These are phyloP conservation scores for Kwoniella dejecticola DNA, from an alignment of 768 basidiomycete species.

Conservation along the genomic window DNA sequence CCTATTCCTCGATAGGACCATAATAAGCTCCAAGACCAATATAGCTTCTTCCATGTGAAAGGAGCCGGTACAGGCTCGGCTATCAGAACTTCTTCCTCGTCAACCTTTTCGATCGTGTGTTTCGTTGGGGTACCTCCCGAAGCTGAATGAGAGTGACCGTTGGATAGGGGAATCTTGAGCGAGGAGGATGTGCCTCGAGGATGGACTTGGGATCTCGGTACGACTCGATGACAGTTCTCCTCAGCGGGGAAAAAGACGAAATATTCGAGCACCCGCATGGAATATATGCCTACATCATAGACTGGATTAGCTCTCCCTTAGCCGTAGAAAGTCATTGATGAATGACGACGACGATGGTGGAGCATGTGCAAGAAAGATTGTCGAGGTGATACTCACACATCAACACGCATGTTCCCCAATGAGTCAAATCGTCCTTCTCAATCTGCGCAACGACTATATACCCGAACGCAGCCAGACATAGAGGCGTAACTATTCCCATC, in stretches of 20 bases:
- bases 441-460: conserved; percentile 4
- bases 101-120: background rate
- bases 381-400: conserved; percentile 14
- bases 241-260: conserved; percentile 39
- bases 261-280: conserved; percentile 23
- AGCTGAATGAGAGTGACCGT: background rate
- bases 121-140: background rate
- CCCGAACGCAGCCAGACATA: conserved; percentile 1
- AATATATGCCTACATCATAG: background rate
- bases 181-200: background rate
- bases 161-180: background rate
- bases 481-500: conserved; percentile 3
- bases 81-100: conserved; percentile 7
- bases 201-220: background rate
- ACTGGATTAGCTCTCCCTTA: no score
- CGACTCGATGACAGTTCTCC: conserved; percentile 28
- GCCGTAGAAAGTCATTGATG: no score
- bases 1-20: conserved; percentile 41
- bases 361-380: no score
- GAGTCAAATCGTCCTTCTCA: background rate
- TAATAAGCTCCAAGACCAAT: conserved; percentile 34
- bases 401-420: conserved; percentile 20
- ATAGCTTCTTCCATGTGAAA: conserved; percentile 37
- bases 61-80: conserved; percentile 38
- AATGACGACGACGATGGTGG: no score